A percentile compares a stretch with the other conserved stretches of the same genome.
These are phyloP conservation scores for Paecilomyces sp. DNA, from an alignment of 2,329 filamentous ascomycete species.

Conservation along the genomic window DNA sequence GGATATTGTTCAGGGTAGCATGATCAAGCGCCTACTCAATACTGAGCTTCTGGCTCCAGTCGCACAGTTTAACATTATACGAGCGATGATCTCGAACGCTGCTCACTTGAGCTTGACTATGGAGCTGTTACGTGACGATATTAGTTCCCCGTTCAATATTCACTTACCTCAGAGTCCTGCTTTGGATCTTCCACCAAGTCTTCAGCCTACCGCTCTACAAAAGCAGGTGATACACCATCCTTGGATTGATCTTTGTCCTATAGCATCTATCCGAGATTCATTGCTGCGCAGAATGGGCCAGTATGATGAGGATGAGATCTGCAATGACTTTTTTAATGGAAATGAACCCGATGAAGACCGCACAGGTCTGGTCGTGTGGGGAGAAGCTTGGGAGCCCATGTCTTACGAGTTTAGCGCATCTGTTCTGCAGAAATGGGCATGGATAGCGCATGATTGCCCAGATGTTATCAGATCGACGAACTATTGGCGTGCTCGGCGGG, in stretches of 20 bases:
- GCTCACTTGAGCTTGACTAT: constrained; percentile 8
- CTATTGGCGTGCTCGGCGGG: constrained; percentile 23
- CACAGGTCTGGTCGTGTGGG: constrained; percentile 23
- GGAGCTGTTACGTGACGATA: not conserved
- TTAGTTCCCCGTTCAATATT: not conserved
- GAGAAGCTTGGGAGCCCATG: constrained; percentile 19
- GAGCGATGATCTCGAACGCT: constrained; percentile 13
- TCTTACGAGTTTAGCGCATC: constrained; percentile 28
- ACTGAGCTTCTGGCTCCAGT: constrained; percentile 15
- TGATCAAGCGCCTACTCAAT: not conserved
- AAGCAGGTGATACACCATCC: constrained; percentile 20
- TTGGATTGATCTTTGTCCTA: constrained; percentile 33
- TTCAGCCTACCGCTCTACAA: constrained; percentile 28
- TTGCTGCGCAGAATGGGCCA: constrained; percentile 17
- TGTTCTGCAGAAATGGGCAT: constrained; percentile 27
- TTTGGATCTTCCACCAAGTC: constrained; percentile 10
- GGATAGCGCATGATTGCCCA: constrained; percentile 24
- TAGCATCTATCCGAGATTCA: constrained; percentile 29
- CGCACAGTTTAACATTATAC: constrained; percentile 16
- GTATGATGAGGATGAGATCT: constrained; percentile 29
- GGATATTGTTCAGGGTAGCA: not conserved
- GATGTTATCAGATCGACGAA: constrained; percentile 27
- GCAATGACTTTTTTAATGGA: constrained; percentile 18
- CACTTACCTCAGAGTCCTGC: not conserved
- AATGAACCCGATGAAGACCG: not conserved